Evolutionary conservation across 352 stramenopile genomes (phyloP), one percentile per base, ranked within the genome.

Genomic region (Globisporangium radiosum): DNA sequence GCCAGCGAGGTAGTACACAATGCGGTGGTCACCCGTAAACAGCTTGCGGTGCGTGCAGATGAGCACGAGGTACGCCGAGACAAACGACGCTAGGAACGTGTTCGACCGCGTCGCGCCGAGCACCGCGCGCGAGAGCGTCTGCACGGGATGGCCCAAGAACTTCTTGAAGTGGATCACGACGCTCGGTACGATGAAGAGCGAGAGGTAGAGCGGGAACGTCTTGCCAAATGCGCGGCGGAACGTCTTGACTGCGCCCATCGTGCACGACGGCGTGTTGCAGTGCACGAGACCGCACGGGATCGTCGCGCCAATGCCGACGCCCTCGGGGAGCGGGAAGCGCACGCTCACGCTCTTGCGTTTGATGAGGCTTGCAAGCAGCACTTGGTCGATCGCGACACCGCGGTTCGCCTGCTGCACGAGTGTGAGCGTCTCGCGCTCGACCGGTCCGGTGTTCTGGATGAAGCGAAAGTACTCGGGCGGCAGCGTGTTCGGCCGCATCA

Each of bases 151-250:
- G n/a, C 70, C 66, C 45, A 92, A 54, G 63, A 94, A 94, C 57
- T 80, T 79, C 57, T 88, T 88, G 56, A 92, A 91, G 56, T 86
- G 76, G 54, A 94, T 85, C 43, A 94, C 85, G 50, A 94, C 72
- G 25, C 73, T 79, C 49, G 85, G 85, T 48, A 90, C 85, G 57
- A 92, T 91, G 63, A 89, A 92, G 54, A 94, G 77, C 57, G 85
- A 92, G 51, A 94, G 68, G 60, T 94, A 94, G 36, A 94, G 71
- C 49, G 85, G 85, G 59, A 91, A 91, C 1, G 78, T 81, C 63
- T 78, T 78, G 38, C 66, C 40, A 56, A 92, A 89, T 5, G 82
- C 75, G 9, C 68, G 68, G 45, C 75, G 73, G 63, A 90, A 91
- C 42, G 73, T 84, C 54, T 76, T 58, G 37, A 78, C 39, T 9